These are phyloP conservation scores for Pythium aquatile DNA, from an alignment of 352 stramenopile species.

Conservation along the genomic window DNA sequence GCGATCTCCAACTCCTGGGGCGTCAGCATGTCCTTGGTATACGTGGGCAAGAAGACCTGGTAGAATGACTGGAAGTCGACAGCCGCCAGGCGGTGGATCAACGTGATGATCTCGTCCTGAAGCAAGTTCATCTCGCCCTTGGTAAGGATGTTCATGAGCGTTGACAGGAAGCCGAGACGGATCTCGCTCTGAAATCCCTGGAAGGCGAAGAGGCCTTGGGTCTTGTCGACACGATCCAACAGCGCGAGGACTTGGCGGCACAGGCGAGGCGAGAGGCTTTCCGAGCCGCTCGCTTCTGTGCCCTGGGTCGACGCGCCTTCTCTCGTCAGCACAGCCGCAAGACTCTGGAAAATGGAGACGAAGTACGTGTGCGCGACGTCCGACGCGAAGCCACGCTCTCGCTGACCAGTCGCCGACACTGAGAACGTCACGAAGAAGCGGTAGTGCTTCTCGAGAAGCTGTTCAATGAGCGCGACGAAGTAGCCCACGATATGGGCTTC, in stretches of 20 bases:
- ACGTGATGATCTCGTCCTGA: constrained; percentile 67
- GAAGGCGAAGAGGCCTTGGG: constrained; percentile 68
- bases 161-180: constrained; percentile 73
- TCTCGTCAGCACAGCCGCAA: constrained; percentile 59
- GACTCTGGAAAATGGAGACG: constrained; percentile 71
- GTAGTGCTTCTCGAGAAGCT: constrained; percentile 80
- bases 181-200: constrained; percentile 70
- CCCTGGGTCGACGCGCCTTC: constrained; percentile 35
- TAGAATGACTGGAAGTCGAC: constrained; percentile 83
- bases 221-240: constrained; percentile 63
- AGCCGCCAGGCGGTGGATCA: constrained; percentile 65
- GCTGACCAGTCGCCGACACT: constrained; percentile 47
- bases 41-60: constrained; percentile 56
- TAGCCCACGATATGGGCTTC: constrained; percentile 67
- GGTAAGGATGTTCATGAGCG: constrained; percentile 74
- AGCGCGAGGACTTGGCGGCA: constrained; percentile 73
- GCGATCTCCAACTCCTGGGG: constrained; percentile 48
- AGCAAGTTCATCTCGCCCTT: constrained; percentile 79
- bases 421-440: constrained; percentile 70
- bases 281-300: background rate
- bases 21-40: constrained; percentile 67
- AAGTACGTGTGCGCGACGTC: constrained; percentile 75
- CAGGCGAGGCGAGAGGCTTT: constrained; percentile 49
- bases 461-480: constrained; percentile 70
- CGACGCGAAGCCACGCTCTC: constrained; percentile 56